Percentiles rank a stretch among this genome's conserved stretches.
Evolutionary conservation across 2,329 filamentous ascomycete species (phyloP).

Genomic region (Cercospora sojina): DNA sequence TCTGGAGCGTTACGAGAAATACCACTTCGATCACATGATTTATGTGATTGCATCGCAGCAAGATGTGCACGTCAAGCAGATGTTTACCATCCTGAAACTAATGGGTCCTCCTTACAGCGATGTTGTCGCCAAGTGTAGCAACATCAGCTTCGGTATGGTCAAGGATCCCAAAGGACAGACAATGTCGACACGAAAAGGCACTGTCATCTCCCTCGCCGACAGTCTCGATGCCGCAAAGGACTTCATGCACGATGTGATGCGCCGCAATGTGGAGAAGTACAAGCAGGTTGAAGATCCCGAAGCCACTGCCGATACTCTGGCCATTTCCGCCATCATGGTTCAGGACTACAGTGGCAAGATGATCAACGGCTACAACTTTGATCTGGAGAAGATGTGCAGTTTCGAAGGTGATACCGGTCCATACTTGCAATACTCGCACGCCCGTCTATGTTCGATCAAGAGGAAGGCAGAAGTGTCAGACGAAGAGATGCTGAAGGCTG

Average conservation of each 20-base stretch:
- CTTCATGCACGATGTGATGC: conserved; percentile 98
- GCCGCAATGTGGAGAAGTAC: conserved; percentile 86
- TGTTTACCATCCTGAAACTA: conserved; percentile 64
- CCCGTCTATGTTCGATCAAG: conserved; percentile 62
- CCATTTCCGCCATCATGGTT: conserved; percentile 94
- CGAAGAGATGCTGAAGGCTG: conserved; percentile 59
- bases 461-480: conserved; percentile 57
- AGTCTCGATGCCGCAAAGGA: conserved; percentile 65
- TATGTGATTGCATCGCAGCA: conserved; percentile 66
- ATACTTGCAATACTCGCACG: conserved; percentile 80
- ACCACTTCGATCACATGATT: conserved; percentile 67
- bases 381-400: conserved; percentile 77
- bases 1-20: conserved; percentile 60
- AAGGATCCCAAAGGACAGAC: conserved; percentile 49
- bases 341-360: conserved; percentile 97
- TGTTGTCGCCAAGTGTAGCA: conserved; percentile 58
- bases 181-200: conserved; percentile 63
- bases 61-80: conserved; percentile 62
- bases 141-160: conserved; percentile 67
- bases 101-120: conserved; percentile 59
- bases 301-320: conserved; percentile 79
- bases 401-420: conserved; percentile 85
- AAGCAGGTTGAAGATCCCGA: conserved; percentile 81
- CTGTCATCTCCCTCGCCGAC: conserved; percentile 49
- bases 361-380: conserved; percentile 70